Evolutionary conservation across 495 filamentous ascomycete genomes (phyloP).

Genomic region (Talaromyces liani): DNA sequence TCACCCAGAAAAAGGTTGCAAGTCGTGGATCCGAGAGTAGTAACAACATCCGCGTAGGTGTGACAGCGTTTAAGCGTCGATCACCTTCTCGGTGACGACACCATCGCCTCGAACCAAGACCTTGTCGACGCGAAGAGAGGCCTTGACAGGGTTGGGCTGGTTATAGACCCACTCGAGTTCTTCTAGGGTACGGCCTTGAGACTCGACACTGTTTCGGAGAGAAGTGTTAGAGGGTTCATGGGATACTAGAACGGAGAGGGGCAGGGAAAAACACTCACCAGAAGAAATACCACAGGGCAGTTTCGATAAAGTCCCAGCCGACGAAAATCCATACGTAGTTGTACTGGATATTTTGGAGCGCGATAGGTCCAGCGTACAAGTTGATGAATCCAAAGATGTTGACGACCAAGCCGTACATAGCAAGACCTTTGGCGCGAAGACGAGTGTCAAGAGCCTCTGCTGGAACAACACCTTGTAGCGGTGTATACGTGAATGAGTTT

Average conservation of each 20-base stretch:
- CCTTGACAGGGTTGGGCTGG: slow-evolving; percentile 50
- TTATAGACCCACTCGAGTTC: slow-evolving; percentile 64
- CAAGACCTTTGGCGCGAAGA: slow-evolving; percentile 61
- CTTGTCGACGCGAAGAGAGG: slow-evolving; percentile 49
- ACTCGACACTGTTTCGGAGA: slow-evolving; percentile 45
- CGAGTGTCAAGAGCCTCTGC: slow-evolving; percentile 58
- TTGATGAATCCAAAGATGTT: slow-evolving; percentile 55
- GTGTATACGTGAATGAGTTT: slow-evolving; percentile 62
- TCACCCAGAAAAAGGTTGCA: neutral
- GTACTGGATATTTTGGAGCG: slow-evolving; percentile 44
- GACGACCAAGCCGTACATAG: slow-evolving; percentile 47
- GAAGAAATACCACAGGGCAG: slow-evolving; percentile 53
- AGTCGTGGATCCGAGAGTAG: neutral
- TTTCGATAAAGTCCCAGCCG: slow-evolving; percentile 53
- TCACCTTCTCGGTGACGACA: slow-evolving; percentile 45
- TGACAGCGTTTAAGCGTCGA: neutral
- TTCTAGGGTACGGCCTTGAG: slow-evolving; percentile 63
- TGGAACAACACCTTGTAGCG: slow-evolving; percentile 63
- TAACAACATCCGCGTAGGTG: neutral
- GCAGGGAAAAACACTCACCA: slow-evolving; percentile 29
- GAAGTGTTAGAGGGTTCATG: neutral
- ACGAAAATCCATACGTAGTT: slow-evolving; percentile 60
- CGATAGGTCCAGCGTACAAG: slow-evolving; percentile 49
- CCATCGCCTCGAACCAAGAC: slow-evolving; percentile 46
- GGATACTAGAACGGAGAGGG: neutral